Base-by-base conservation (phyloP, 1,139 yeast species). In the Yamadazyma diddensiae region DNA sequence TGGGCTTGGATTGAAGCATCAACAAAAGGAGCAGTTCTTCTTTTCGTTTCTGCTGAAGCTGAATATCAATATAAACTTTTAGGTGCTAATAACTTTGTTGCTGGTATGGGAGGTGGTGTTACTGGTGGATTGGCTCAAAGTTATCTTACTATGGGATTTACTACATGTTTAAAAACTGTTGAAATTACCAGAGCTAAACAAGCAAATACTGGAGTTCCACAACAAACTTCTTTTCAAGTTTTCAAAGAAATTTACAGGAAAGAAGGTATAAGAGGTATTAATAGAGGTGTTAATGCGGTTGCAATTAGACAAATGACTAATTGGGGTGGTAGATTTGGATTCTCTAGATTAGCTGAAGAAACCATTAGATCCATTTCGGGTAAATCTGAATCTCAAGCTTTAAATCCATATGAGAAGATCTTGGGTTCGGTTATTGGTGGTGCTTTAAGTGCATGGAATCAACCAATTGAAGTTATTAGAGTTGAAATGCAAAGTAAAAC, bases 1-100 rank as follows among this genome's bases (percentile, higher is more conserved):
- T 92, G 98, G 98, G 98, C 97, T 2, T 90, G 97, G 97, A 84
- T 92, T 48, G 98, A 92, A 62, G 98, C 97, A n/a, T 84, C 95
- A 15, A 92, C 98, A 28, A 92, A 92, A 59, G 98, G 98, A 56
- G 97, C 97, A 3, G 96, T 90, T n/a, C 70, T 92, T 39, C 71
- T 92, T 49, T 94, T 92, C 50, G 97, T 90, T 16, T 82, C 95
- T 31, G 80, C 95, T 21, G 98, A 92, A 56, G 83, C 88, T 31
- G 98, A 92, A 61, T 87, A 86, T 58, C 76, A 73, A 36, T 78
- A 81, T 52, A 79, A 73, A 50, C 57, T 55, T 25, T 52, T 84
- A 20, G 94, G 94, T 31, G 73, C 82, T 15, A 70, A 73, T 39
- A 77, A 81, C 42, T 90, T 92, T 50, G 70, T 78, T 17, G 74